Percentiles rank a stretch among this genome's conserved stretches.
phyloP scores from a whole-genome alignment of 257 asterid genomes.

The Penstemon davidsonii region DNA sequence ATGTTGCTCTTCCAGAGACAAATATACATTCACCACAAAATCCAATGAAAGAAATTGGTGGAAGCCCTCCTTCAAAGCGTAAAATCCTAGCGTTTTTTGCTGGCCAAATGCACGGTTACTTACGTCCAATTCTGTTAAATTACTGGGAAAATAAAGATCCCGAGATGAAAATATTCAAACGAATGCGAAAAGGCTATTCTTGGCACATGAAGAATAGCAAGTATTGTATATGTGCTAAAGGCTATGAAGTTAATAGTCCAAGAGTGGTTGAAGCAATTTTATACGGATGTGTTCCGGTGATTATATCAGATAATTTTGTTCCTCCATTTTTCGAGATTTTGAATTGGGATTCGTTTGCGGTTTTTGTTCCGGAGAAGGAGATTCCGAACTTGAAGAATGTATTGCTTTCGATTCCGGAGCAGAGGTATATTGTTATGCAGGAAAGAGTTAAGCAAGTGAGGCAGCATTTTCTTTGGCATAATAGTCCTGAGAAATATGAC shows the following conservation, averaged over 20 bases:
- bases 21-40: slow-evolving; percentile 34
- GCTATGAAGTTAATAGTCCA: slow-evolving; percentile 51
- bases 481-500: slow-evolving; percentile 38
- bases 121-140: slow-evolving; percentile 35
- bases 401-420: slow-evolving; percentile 35
- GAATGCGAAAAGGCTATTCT: slow-evolving; percentile 28
- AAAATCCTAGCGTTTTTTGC: slow-evolving; percentile 49
- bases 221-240: slow-evolving; percentile 51
- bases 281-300: slow-evolving; percentile 44
- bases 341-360: slow-evolving; percentile 47
- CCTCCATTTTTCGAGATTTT: slow-evolving; percentile 47
- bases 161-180: slow-evolving; percentile 41
- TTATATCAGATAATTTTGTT: slow-evolving; percentile 44
- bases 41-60: slow-evolving; percentile 34
- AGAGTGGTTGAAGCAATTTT: slow-evolving; percentile 47
- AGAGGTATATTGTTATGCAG: slow-evolving; percentile 35
- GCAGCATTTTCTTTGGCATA: slow-evolving; percentile 43
- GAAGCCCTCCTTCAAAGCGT: slow-evolving; percentile 33
- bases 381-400: slow-evolving; percentile 38
- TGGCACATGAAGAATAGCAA: slow-evolving; percentile 54
- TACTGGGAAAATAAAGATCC: slow-evolving; percentile 51
- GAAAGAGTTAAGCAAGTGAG: slow-evolving; percentile 37
- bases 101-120: slow-evolving; percentile 45
- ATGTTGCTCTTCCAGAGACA: slow-evolving; percentile 45
- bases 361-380: slow-evolving; percentile 42